Conservation (phyloP, 768 basidiomycete species). For the Tremella mesenterica region DNA sequence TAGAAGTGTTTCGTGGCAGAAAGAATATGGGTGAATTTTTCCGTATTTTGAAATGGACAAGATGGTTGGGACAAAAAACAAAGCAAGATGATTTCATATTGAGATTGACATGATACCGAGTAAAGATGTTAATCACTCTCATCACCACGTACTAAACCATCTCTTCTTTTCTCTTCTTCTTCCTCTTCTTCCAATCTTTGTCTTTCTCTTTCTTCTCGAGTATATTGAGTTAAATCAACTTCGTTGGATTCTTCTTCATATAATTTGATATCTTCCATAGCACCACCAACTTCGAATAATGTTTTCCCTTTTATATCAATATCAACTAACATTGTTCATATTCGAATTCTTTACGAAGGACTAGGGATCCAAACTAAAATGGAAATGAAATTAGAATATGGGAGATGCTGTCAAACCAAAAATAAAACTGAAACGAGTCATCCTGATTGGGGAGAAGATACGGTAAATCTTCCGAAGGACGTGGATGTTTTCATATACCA, state of each 20-base stretch:
- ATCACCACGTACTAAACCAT: slow-evolving; percentile 24
- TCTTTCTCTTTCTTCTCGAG: slow-evolving; percentile 54
- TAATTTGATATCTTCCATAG: slow-evolving; percentile 63
- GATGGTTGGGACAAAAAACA: not conserved
- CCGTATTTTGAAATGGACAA: not conserved
- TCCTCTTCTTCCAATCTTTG: slow-evolving; percentile 53
- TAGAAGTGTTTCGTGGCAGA: not conserved
- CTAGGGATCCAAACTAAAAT: not conserved
- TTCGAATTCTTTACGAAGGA: not conserved
- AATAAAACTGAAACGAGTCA: not conserved
- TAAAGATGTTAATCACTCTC: slow-evolving; percentile 13
- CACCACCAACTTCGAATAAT: slow-evolving; percentile 74
- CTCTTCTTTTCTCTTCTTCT: slow-evolving; percentile 52
- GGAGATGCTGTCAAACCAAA: not conserved
- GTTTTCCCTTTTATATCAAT: slow-evolving; percentile 63
- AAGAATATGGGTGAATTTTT: not conserved
- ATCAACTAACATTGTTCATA: not conserved
- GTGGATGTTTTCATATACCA: not conserved
- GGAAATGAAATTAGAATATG: not conserved
- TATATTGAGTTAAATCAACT: slow-evolving; percentile 83
- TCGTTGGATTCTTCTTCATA: slow-evolving; percentile 72
- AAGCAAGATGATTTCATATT: not conserved
- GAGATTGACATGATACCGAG: not conserved
- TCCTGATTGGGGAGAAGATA: not conserved
- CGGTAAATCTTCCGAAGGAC: not conserved